Conservation (phyloP, 345 rosid species). For the Luvunga scandens region DNA sequence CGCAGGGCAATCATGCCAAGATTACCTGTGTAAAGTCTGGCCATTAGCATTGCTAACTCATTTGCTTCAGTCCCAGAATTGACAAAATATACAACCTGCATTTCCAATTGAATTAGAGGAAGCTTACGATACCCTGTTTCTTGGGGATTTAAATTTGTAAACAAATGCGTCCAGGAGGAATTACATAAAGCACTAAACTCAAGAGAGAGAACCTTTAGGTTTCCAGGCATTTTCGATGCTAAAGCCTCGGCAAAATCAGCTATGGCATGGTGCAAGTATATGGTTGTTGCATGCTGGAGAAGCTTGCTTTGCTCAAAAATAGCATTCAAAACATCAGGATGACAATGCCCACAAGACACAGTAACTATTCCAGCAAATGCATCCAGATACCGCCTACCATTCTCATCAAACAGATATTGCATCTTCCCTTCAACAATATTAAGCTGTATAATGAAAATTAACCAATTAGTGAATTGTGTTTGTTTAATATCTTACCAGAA, state of each 20-base stretch:
- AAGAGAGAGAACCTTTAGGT: slow-evolving; percentile 56
- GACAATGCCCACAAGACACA: slow-evolving; percentile 95
- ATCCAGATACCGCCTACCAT: slow-evolving; percentile 72
- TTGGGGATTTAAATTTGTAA: neutral
- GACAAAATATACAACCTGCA: slow-evolving; percentile 90
- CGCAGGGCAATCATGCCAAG: slow-evolving; percentile 89
- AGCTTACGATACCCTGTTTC: neutral
- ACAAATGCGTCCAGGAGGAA: neutral
- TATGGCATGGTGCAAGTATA: slow-evolving; percentile 79
- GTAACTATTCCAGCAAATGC: slow-evolving; percentile 94
- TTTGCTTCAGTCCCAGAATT: slow-evolving; percentile 96
- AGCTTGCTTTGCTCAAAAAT: slow-evolving; percentile 74
- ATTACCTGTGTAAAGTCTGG: slow-evolving; percentile 74
- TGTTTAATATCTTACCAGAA: neutral
- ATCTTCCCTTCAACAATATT: slow-evolving; percentile 97
- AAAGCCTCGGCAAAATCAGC: slow-evolving; percentile 90
- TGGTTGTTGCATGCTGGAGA: slow-evolving; percentile 88
- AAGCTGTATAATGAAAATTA: slow-evolving; percentile 35
- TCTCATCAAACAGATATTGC: slow-evolving; percentile 92
- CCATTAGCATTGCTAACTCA: slow-evolving; percentile 95
- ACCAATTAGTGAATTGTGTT: neutral
- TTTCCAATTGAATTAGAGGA: slow-evolving; percentile 3
- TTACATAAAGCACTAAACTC: too few relatives aligned
- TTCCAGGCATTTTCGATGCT: slow-evolving; percentile 89
- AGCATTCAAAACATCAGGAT: slow-evolving; percentile 73